Evolutionary conservation across 176 grass and related monocot species (phyloP).

Genomic region (Phoenix roebelenii): DNA sequence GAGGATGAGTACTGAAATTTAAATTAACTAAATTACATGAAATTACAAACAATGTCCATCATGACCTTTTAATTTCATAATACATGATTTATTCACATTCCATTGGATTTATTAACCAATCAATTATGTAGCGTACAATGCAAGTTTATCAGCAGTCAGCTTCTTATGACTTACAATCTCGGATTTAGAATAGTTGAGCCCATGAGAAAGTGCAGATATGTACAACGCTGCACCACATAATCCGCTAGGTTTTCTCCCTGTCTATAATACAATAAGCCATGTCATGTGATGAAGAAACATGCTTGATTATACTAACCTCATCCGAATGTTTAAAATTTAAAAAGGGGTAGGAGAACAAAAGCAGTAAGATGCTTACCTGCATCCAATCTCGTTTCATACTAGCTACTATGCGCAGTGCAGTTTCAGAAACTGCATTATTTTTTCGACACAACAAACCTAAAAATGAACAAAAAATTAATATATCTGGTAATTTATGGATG

Average conservation of each 20-base stretch:
- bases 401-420: conserved; percentile 68
- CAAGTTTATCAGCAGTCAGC: no score
- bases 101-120: no score
- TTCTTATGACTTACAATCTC: conserved; percentile 53
- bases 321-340: not conserved
- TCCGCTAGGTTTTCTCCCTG: conserved; percentile 84
- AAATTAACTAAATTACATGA: no score
- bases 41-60: no score
- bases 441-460: conserved; percentile 61
- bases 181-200: conserved; percentile 55
- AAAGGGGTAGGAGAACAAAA: conserved; percentile 17
- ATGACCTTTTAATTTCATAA: no score
- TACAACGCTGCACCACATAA: conserved; percentile 95
- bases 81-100: no score
- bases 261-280: conserved; percentile 33
- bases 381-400: conserved; percentile 94
- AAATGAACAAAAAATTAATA: conserved; percentile 6
- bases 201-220: conserved; percentile 68
- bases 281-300: no score
- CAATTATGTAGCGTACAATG: no score
- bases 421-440: conserved; percentile 49
- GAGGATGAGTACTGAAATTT: no score
- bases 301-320: no score
- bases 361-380: conserved; percentile 41
- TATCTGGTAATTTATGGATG: no score